A percentile compares a stretch with the other conserved stretches of the same genome.
These are phyloP conservation scores for Trichoderma erinaceum DNA, from an alignment of 495 filamentous ascomycete genomes.

Conservation along the genomic window DNA sequence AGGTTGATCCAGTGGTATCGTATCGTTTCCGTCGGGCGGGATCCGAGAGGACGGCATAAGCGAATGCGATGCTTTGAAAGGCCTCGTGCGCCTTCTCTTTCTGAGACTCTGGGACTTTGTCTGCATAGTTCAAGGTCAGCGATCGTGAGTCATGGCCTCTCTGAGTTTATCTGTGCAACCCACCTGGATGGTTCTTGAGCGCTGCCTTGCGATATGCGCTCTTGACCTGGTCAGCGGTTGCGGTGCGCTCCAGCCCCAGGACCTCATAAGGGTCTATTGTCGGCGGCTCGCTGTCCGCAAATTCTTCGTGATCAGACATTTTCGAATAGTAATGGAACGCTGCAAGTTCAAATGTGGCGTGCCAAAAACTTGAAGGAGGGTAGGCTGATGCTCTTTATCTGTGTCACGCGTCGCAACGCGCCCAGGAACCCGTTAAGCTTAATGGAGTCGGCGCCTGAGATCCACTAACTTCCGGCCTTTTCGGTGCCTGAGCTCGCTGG, in stretches of 20 bases:
- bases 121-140: conserved; percentile 32
- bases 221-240: conserved; percentile 67
- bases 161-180: conserved; percentile 22
- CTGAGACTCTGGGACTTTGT: conserved; percentile 62
- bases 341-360: not conserved
- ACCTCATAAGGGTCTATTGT: conserved; percentile 78
- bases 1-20: conserved; percentile 80
- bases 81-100: conserved; percentile 64
- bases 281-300: conserved; percentile 36
- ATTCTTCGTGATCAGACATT: conserved; percentile 37
- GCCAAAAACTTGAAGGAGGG: conserved; percentile 3
- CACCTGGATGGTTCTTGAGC: conserved; percentile 86
- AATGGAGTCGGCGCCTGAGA: not conserved
- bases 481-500: not conserved
- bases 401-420: conserved; percentile 9
- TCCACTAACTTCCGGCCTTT: not conserved
- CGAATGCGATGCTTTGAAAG: conserved; percentile 89
- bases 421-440: conserved; percentile 1
- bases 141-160: not conserved
- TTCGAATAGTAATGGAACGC: conserved; percentile 1
- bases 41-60: conserved; percentile 88
- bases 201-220: conserved; percentile 84
- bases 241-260: conserved; percentile 58
- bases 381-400: conserved; percentile 16
- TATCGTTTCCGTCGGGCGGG: conserved; percentile 70